Evolutionary conservation across 805 yeast species (phyloP).

Genomic region (Metschnikowia noctiluminum): DNA sequence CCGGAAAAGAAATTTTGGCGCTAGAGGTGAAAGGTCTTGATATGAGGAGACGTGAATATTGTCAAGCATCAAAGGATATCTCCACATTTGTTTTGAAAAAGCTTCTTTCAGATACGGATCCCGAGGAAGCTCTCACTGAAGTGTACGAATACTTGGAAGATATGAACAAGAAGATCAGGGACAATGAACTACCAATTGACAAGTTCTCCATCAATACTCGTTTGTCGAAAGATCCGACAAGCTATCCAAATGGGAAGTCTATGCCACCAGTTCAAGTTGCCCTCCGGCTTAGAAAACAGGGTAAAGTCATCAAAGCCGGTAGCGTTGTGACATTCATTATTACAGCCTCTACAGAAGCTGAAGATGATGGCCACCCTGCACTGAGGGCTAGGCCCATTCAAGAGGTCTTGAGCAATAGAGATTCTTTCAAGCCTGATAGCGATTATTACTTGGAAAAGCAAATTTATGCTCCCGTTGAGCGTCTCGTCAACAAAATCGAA

Average conservation of each 20-base stretch:
- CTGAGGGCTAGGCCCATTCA: constrained; percentile 81
- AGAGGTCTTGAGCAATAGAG: constrained; percentile 58
- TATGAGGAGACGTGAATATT: constrained; percentile 94
- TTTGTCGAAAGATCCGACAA: constrained; percentile 82
- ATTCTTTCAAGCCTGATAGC: constrained; percentile 64
- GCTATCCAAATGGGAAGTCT: constrained; percentile 75
- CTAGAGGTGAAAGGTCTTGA: constrained; percentile 95
- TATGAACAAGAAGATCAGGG: constrained; percentile 53
- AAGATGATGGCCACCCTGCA: constrained; percentile 40
- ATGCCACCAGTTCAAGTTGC: constrained; percentile 91
- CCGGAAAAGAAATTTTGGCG: constrained; percentile 48
- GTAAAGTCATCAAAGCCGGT: constrained; percentile 84
- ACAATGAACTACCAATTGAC: constrained; percentile 59
- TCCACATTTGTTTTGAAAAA: constrained; percentile 72
- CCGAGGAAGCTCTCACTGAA: constrained; percentile 69
- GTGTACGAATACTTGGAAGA: constrained; percentile 70
- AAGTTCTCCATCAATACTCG: constrained; percentile 81
- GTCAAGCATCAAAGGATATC: constrained; percentile 87
- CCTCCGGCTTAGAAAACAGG: constrained; percentile 69
- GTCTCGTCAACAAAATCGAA: constrained; percentile 79
- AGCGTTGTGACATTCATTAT: constrained; percentile 86
- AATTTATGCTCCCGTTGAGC: constrained; percentile 83
- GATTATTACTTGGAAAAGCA: constrained; percentile 83
- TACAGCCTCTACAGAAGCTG: constrained; percentile 40
- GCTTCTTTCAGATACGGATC: constrained; percentile 67